Base-by-base conservation (phyloP, 2,329 filamentous ascomycete species). In the Pleoardoris graminearum region DNA sequence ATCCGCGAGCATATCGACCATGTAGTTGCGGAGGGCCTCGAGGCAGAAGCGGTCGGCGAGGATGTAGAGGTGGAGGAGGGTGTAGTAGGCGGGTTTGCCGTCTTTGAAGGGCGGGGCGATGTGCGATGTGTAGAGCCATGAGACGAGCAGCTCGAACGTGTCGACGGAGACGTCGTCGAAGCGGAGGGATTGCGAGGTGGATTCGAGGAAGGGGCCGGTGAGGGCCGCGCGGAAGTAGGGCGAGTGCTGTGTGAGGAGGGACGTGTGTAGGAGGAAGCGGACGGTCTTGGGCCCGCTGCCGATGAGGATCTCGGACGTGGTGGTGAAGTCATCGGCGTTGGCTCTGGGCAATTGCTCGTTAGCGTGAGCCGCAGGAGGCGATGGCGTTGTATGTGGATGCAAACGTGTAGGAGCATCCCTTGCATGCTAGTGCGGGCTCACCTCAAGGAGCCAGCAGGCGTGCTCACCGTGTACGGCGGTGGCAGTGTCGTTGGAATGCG, bases 211-310 rank as follows among this genome's bases (percentile, higher is more conserved):
- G 8, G 70, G 63, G 45, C 76, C 74, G 25, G 75, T 76, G 41
- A 82, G 75, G 3, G 79, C 77, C 36, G 78, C 79, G 45, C 76
- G 73, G 68, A 82, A 82, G 69, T 80, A 81, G 19, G 78, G 75
- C 2, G 76, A 79, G 60, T 76, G 70, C 7, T 63, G 54, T 2
- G 75, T 76, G n/a, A 81, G 70, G 27, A 81, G 73, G 32, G 77
- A 73, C 38, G 76, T 77, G 66, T 81, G 79, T 11, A 82, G 66
- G 46, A 73, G 67, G 60, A 78, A 81, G 14, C 65, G 71, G 4
- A 69, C 74, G 17, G 62, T 57, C 10, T 70, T 65, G 33, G 72
- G 66, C 22, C 78, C 77, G 23, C 80, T 67, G 42, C 78, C 77
- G 25, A 80, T 68, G 41, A 72, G 61, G 37, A 75, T 59, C 23